These are phyloP conservation scores for Diutina neorugosa DNA, from an alignment of 1,139 yeast species.

Conservation along the genomic window DNA sequence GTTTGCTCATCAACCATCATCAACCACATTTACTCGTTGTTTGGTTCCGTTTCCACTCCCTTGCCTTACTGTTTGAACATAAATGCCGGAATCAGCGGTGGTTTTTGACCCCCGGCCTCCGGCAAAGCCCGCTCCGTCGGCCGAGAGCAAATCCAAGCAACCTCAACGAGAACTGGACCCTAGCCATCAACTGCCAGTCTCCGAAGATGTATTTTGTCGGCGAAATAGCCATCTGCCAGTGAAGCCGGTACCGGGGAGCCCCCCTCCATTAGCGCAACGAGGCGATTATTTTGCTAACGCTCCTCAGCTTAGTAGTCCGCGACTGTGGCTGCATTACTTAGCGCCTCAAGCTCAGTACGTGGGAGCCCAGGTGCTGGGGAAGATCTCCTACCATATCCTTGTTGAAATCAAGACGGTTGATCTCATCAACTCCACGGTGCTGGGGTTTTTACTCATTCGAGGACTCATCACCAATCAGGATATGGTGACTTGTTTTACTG, in stretches of 20 bases:
- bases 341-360: conserved; percentile 52
- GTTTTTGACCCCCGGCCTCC: neutral
- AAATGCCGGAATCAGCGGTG: neutral
- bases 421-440: conserved; percentile 43
- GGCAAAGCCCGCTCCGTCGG: neutral
- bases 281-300: conserved; percentile 1
- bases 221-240: neutral
- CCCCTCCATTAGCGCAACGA: neutral
- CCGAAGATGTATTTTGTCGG: neutral
- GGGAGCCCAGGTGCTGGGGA: conserved; percentile 70
- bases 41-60: no score
- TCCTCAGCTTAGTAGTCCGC: neutral
- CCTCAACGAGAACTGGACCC: neutral
- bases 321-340: conserved; percentile 17
- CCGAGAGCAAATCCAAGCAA: neutral
- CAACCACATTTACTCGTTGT: no score
- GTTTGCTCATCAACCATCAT: no score
- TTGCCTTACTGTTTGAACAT: no score
- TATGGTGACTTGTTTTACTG: conserved; percentile 72
- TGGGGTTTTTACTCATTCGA: conserved; percentile 71
- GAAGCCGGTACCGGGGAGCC: neutral
- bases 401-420: conserved; percentile 69
- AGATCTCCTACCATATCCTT: conserved; percentile 51
- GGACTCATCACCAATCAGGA: conserved; percentile 73
- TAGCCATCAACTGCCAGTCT: neutral